Percentiles rank a stretch among this genome's conserved stretches.
These are phyloP conservation scores for Rhizoclosmatium globosum DNA, from an alignment of 192 early-diverging fungal genomes.

Conservation along the genomic window DNA sequence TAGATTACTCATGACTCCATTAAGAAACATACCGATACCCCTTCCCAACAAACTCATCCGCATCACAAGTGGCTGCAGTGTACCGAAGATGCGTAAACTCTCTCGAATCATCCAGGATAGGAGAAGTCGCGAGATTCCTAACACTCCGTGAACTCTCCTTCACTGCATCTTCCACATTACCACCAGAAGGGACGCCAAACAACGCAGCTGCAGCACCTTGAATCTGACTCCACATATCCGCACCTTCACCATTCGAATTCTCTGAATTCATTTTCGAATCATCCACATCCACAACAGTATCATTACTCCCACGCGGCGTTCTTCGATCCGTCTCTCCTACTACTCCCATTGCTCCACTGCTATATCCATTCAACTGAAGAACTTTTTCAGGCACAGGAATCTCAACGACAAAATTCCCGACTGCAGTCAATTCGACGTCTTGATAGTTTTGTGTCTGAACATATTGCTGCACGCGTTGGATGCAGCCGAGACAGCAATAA, in stretches of 20 bases:
- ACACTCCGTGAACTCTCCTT: not conserved
- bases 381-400: conserved; percentile 59
- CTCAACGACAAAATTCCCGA: conserved; percentile 57
- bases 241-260: not conserved
- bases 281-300: conserved; percentile 21
- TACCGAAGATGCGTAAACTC: conserved; percentile 63
- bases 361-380: not conserved
- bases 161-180: not conserved
- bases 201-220: conserved; percentile 20
- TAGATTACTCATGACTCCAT: not conserved
- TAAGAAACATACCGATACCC: conserved; percentile 51
- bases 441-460: conserved; percentile 58
- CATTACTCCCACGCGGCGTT: not conserved
- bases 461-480: not conserved
- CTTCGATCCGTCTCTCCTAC: not conserved
- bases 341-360: too few relatives aligned
- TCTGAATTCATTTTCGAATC: not conserved
- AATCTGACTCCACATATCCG: not conserved
- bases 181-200: conserved; percentile 2
- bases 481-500: not conserved
- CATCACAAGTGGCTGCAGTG: conserved; percentile 86
- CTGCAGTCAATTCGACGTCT: conserved; percentile 54
- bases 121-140: conserved; percentile 16
- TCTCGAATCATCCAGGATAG: conserved; percentile 19
- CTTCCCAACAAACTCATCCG: conserved; percentile 74